Conservation (phyloP, 1,284 basidiomycete genomes). For the Leccinum cinnamomeum region DNA sequence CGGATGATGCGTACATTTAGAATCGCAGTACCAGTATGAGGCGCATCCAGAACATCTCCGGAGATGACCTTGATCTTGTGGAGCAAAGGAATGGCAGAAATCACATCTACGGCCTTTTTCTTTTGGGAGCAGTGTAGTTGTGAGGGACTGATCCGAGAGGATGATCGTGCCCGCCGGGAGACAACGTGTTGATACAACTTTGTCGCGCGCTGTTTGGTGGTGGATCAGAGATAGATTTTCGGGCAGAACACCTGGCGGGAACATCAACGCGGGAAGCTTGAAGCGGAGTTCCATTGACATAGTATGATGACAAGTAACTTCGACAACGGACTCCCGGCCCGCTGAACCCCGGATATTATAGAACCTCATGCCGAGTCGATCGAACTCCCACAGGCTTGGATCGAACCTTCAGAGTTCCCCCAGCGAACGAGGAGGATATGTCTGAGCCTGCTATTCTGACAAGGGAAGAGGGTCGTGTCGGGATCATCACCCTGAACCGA, state of each 20-base stretch:
- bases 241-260: slow-evolving; percentile 11
- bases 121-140: slow-evolving; percentile 48
- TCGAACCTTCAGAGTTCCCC: not conserved
- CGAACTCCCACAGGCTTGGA: slow-evolving; percentile 1
- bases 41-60: slow-evolving; percentile 62
- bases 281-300: not conserved
- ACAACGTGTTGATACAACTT: slow-evolving; percentile 42
- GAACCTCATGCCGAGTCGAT: not conserved
- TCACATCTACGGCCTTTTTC: slow-evolving; percentile 69
- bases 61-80: slow-evolving; percentile 27
- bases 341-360: not conserved
- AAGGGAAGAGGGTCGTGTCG: slow-evolving; percentile 23
- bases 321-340: not conserved
- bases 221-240: slow-evolving; percentile 35
- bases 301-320: not conserved
- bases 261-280: not conserved
- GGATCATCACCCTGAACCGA: slow-evolving; percentile 49
- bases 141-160: slow-evolving; percentile 44
- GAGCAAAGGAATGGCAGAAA: slow-evolving; percentile 45
- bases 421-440: slow-evolving; percentile 7
- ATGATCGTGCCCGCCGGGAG: slow-evolving; percentile 48
- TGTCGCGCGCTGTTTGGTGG: slow-evolving; percentile 51
- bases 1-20: slow-evolving; percentile 48
- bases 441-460: slow-evolving; percentile 24
- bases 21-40: slow-evolving; percentile 69